Percentiles rank a stretch among this genome's conserved stretches.
Conservation (phyloP, 495 filamentous ascomycete genomes). For the Penicillium macrosclerotiorum region DNA sequence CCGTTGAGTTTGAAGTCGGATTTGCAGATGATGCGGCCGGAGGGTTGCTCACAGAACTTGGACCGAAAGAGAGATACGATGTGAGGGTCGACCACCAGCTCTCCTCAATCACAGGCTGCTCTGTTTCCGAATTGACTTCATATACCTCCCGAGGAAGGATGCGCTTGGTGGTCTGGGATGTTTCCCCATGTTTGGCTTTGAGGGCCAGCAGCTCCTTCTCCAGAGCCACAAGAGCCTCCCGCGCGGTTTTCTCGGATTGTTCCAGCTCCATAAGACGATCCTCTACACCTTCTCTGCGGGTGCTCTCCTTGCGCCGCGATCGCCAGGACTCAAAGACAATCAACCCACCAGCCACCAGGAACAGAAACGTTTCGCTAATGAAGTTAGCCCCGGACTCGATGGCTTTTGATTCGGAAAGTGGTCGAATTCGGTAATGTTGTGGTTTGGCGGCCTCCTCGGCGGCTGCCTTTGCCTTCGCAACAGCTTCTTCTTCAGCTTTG, state of each 20-base stretch:
- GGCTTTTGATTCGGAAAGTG: conserved; percentile 86
- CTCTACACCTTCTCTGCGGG: conserved; percentile 70
- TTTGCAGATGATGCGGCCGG: background rate
- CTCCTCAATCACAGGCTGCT: conserved; percentile 22
- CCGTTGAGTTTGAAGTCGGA: background rate
- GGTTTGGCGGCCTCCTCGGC: conserved; percentile 46
- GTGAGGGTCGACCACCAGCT: conserved; percentile 34
- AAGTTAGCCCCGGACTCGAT: conserved; percentile 97
- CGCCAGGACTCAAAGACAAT: conserved; percentile 81
- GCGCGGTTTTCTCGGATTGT: conserved; percentile 56
- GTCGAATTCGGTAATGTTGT: conserved; percentile 58
- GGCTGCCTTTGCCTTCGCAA: conserved; percentile 49
- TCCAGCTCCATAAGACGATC: conserved; percentile 65
- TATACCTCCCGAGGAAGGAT: conserved; percentile 48
- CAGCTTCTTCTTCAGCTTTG: conserved; percentile 58
- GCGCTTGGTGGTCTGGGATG: conserved; percentile 24
- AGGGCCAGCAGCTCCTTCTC: conserved; percentile 66
- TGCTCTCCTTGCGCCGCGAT: conserved; percentile 72
- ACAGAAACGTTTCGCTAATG: conserved; percentile 85
- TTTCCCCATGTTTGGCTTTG: conserved; percentile 42
- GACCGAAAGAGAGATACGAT: conserved; percentile 32
- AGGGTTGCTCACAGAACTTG: background rate
- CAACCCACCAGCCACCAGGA: conserved; percentile 72
- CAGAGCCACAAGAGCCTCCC: conserved; percentile 58
- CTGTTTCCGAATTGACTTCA: conserved; percentile 37